Evolutionary conservation across 1,284 basidiomycete genomes (phyloP), one percentile per base, ranked within the genome.

Genomic region (Pseudozyma hubeiensis): DNA sequence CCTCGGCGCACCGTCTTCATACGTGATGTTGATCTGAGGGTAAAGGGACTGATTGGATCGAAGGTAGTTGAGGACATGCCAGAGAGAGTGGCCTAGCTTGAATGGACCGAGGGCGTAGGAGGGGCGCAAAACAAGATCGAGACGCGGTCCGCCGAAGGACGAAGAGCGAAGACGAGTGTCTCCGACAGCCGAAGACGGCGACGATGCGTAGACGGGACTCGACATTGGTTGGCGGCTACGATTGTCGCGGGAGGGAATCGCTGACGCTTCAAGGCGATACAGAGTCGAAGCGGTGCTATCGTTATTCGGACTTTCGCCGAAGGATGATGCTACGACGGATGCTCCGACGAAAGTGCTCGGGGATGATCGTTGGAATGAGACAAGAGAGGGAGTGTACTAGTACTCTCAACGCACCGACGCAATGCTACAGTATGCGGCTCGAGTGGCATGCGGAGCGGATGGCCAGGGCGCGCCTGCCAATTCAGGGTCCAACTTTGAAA

Each of bases 71-170:
- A 76, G 56, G 6, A 61, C 50, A 41, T 76, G 74, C 69, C 74
- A 76, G n/a, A 76, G 69, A n/a, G 74, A 66, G 56, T 73, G 69
- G 24, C 74, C 74, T 5, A 76, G 69, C 55, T 64, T 68, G 63
- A 76, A 76, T 1, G 74, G 74, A 7, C 74, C 74, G 9, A 76
- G 63, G 7, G 58, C 50, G 14, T 53, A 48, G 4, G 65, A 72
- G 24, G 74, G 74, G 17, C 64, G 54, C 11, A 76, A 63, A 4
- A 59, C 56, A 1, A 76, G 69, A 41, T 69, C 65, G 40, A 76
- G 64, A 1, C 49, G 41, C 5, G 64, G 73, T 7, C 50, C 73
- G 29, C 50, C 45, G 16, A 68, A 64, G 7, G 70, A 66, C 7
- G 65, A 35, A 4, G 70, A 67, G 39, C 53, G 59, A 39, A 53